Percentiles rank a stretch among this genome's conserved stretches.
These are phyloP conservation scores for Neurospora sp. DNA, from an alignment of 495 filamentous ascomycete genomes.

Conservation along the genomic window DNA sequence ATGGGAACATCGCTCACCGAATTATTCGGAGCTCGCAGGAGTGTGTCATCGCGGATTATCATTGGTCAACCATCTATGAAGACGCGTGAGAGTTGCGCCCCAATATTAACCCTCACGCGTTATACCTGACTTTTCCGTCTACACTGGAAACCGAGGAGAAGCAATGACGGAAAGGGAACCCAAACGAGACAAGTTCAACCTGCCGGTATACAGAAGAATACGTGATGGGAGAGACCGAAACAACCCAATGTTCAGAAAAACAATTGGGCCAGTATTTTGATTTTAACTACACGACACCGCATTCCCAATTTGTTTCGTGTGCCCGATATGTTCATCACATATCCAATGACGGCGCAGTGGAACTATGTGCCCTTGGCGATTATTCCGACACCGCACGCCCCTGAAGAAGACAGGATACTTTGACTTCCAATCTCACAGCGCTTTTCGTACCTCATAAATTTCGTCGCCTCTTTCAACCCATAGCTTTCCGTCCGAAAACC, in stretches of 20 bases:
- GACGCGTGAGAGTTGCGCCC: not conserved
- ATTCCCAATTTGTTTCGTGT: not conserved
- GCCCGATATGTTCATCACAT: not conserved
- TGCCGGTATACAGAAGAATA: not conserved
- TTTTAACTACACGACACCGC: not conserved
- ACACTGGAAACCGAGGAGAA: not conserved
- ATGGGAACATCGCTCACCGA: not conserved
- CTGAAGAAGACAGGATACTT: not conserved
- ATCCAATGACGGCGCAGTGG: not conserved
- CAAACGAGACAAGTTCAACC: not conserved
- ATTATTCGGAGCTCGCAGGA: not conserved
- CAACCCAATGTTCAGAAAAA: not conserved
- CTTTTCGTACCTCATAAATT: not conserved
- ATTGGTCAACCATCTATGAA: not conserved
- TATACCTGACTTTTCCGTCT: not conserved
- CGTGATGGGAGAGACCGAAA: not conserved
- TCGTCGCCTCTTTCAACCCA: not conserved
- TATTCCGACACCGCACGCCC: not conserved
- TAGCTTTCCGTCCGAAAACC: not conserved
- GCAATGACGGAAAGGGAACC: not conserved
- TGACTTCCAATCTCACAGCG: not conserved
- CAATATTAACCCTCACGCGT: not conserved
- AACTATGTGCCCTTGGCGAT: not conserved
- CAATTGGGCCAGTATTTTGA: not conserved
- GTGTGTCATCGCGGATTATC: not conserved